Conservation (phyloP, 257 asterid species). For the Lycium ferocissimum region DNA sequence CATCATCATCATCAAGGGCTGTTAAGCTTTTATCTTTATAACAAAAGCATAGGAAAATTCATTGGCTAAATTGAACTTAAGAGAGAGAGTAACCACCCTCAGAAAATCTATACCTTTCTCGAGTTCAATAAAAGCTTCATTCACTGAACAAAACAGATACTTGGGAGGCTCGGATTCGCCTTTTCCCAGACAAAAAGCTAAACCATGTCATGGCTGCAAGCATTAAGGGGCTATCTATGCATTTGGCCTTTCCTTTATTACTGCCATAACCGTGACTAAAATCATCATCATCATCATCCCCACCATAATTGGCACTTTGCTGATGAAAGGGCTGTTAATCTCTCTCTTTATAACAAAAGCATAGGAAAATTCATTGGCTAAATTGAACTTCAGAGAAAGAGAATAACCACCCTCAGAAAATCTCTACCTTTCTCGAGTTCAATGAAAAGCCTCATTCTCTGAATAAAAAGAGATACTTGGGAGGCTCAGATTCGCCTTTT, state of each 20-base stretch:
- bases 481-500: constrained; percentile 11
- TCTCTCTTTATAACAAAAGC: neutral
- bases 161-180: constrained; percentile 7
- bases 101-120: neutral
- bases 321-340: neutral
- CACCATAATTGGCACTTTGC: neutral
- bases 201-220: neutral
- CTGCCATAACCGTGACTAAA: neutral
- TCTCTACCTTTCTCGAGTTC: neutral
- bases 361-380: neutral
- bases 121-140: neutral
- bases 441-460: neutral
- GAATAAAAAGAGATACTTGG: no score
- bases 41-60: neutral
- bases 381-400: neutral
- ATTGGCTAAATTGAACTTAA: neutral
- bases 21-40: neutral
- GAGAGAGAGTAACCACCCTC: constrained; percentile 6
- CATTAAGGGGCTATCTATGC: neutral
- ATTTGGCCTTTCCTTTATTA: neutral
- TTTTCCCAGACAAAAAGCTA: neutral
- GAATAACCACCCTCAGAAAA: constrained; percentile 3
- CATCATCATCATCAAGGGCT: neutral
- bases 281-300: neutral
- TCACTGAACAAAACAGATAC: neutral